Base-by-base conservation (phyloP, 345 rosid genomes). In the Microthlaspi erraticum region DNA sequence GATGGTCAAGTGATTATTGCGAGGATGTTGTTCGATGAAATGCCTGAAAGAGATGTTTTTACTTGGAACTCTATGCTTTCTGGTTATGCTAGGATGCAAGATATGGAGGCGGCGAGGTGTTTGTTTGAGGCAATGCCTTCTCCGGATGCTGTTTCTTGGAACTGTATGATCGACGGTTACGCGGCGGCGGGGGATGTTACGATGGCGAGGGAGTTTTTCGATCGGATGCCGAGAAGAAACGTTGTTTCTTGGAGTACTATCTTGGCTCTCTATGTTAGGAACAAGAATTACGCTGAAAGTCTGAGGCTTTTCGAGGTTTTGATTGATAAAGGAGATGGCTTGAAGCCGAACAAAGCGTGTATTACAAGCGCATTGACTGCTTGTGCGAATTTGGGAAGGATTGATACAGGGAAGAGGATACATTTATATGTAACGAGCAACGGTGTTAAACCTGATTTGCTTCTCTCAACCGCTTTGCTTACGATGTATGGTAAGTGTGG, bases 31-130 rank as follows among this genome's bases (percentile, higher is more conserved):
- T 89, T 89, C 31, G 83, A 83, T 60, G 80, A 68, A 32, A 84
- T 86, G 88, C 39, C 62, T 7, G 76, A 76, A 5, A 81, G 85
- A 54, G 91, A 88, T 76, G 45, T 46, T 65, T 77, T 82, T 18
- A 82, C 83, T 5, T 88, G 94, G 94, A 88, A 88, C 76, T 76
- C 86, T 13, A 77, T 88, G 82, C 74, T 88, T 41, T 52, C 80
- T 5, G 94, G 89, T n/a, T 86, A 86, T 26, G 73, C 71, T 13
- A 70, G 78, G 14, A 32, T 70, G 16, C 68, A 55, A 20, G 64
- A 81, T 32, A 74, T 88, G 83, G 85, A 72, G 37, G 54, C 45
- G 1, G 88, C 89, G 3, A 53, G 79, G 29, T 68, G 16, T 38
- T 64, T 89, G 51, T 87, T 85, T 50, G 68, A 66, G 53, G 60